Evolutionary conservation across 202 grass and related monocot genomes (phyloP).

Genomic region (Setaria italica): DNA sequence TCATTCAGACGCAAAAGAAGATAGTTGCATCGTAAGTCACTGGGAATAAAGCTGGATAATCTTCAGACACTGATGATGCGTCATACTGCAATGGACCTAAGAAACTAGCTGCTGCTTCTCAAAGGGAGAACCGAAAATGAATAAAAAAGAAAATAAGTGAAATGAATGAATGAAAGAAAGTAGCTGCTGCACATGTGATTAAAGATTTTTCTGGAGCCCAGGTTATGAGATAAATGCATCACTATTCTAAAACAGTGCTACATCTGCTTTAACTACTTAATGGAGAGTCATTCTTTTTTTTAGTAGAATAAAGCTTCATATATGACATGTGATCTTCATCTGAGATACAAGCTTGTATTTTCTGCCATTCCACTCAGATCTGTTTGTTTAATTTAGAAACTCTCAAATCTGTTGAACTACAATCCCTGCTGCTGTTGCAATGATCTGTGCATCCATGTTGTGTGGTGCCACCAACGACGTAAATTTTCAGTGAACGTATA

Average conservation of each 20-base stretch:
- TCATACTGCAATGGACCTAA: constrained; percentile 19
- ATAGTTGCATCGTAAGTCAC: background rate
- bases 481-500: background rate
- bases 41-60: constrained; percentile 37
- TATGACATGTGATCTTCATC: constrained; percentile 36
- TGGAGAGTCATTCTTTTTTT: constrained; percentile 3
- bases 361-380: background rate
- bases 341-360: constrained; percentile 29
- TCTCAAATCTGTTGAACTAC: constrained; percentile 3
- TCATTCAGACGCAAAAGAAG: constrained; percentile 30
- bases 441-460: background rate
- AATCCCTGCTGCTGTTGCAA: background rate
- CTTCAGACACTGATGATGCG: constrained; percentile 14
- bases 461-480: background rate
- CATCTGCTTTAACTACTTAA: background rate
- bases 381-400: constrained; percentile 12
- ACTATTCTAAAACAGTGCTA: constrained; percentile 28
- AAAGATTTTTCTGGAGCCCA: constrained; percentile 49
- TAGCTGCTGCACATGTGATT: constrained; percentile 43
- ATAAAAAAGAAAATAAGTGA: background rate
- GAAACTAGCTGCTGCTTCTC: constrained; percentile 32
- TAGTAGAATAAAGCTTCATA: constrained; percentile 14
- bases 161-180: constrained; percentile 6
- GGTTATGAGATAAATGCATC: constrained; percentile 33
- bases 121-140: background rate